These are phyloP conservation scores for Halteria grandinella DNA, from an alignment of 73 alveolate genomes.

Conservation along the genomic window DNA sequence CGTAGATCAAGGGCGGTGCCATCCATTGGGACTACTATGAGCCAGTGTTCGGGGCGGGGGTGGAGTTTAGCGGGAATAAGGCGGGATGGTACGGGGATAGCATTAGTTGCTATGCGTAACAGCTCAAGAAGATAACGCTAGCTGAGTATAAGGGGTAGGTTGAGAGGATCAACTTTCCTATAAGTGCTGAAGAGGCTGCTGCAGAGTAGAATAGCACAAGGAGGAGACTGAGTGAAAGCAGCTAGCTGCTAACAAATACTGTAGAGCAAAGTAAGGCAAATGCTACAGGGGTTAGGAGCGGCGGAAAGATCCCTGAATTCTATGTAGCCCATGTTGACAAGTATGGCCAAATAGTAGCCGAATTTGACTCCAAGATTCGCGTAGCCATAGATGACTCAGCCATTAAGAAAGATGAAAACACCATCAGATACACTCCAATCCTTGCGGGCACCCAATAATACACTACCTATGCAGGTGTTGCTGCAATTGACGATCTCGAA, in stretches of 20 bases:
- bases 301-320: slow-evolving; percentile 40
- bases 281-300: too few species aligned
- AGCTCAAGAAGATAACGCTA: neutral
- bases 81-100: slow-evolving; percentile 57
- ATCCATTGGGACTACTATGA: slow-evolving; percentile 35
- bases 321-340: slow-evolving; percentile 46
- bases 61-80: neutral
- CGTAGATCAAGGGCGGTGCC: slow-evolving; percentile 44
- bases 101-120: slow-evolving; percentile 22
- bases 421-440: slow-evolving; percentile 26
- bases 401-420: neutral
- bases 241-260: neutral
- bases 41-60: slow-evolving; percentile 4
- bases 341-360: slow-evolving; percentile 37
- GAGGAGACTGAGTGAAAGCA: neutral
- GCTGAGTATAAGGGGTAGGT: slow-evolving; percentile 6
- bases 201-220: slow-evolving; percentile 6
- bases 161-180: neutral
- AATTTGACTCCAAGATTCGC: neutral
- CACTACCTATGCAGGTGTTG: slow-evolving; percentile 15
- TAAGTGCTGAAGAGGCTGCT: too few species aligned
- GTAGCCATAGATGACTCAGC: slow-evolving; percentile 9
- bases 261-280: neutral
- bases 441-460: slow-evolving; percentile 12
- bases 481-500: neutral